Evolutionary conservation across 305 asterid species (phyloP).

Genomic region (Fraxinus latifolia): DNA sequence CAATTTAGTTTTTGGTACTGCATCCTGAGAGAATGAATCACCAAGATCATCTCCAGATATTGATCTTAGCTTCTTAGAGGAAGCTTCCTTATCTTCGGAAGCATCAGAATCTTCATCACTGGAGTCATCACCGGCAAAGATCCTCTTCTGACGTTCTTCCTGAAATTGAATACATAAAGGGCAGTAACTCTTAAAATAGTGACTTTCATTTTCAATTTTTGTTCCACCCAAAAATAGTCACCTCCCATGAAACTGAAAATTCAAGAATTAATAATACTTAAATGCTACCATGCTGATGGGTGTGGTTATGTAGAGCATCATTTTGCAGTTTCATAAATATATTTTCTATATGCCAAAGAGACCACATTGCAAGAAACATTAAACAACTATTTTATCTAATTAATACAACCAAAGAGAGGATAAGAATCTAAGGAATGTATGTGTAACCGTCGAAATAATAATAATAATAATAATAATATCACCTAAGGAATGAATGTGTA

Average conservation of each 20-base stretch:
- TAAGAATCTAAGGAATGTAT: not conserved
- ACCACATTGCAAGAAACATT: not conserved
- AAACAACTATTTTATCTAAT: not conserved
- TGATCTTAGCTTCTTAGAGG: slow-evolving; percentile 35
- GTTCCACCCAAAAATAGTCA: not conserved
- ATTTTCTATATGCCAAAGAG: not conserved
- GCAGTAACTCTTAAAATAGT: slow-evolving; percentile 14
- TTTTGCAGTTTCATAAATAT: not conserved
- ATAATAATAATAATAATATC: too few species aligned
- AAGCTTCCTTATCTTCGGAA: slow-evolving; percentile 48
- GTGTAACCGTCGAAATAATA: too few species aligned
- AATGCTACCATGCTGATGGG: not conserved
- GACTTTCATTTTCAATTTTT: not conserved
- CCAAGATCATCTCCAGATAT: slow-evolving; percentile 96
- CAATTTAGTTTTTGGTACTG: slow-evolving; percentile 40
- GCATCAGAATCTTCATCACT: slow-evolving; percentile 58
- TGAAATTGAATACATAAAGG: slow-evolving; percentile 27
- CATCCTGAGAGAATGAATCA: slow-evolving; percentile 65
- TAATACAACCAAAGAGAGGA: not conserved
- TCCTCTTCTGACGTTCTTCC: slow-evolving; percentile 88
- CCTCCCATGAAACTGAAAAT: not conserved
- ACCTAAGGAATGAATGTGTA: not conserved
- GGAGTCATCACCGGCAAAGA: slow-evolving; percentile 66
- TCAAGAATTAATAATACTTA: not conserved
- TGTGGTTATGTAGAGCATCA: not conserved